Conservation (phyloP, 2,329 filamentous ascomycete genomes). For the Calonectria crousiana region DNA sequence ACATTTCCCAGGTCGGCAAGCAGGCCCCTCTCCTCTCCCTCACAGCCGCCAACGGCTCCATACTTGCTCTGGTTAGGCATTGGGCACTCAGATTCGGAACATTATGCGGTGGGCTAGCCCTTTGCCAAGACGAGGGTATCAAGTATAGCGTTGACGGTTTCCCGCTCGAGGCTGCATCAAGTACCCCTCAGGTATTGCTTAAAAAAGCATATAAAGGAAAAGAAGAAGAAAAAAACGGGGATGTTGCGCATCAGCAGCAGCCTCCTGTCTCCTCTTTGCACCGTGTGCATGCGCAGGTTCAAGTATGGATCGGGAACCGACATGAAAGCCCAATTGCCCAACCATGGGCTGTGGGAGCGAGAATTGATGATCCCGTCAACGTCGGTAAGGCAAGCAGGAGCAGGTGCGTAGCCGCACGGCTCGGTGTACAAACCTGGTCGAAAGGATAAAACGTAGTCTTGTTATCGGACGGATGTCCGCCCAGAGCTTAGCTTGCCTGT, state of each 20-base stretch:
- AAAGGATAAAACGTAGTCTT: conserved; percentile 4
- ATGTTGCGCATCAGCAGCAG: neutral
- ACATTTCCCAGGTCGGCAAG: neutral
- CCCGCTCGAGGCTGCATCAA: conserved; percentile 15
- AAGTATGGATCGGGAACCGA: neutral
- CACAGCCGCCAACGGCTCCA: conserved; percentile 11
- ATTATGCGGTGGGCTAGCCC: conserved; percentile 40
- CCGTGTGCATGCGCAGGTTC: neutral
- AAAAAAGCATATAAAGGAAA: neutral
- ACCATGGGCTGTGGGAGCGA: neutral
- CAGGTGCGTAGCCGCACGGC: neutral
- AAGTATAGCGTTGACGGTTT: conserved; percentile 27
- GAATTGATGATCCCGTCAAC: neutral
- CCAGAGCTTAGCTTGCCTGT: conserved; percentile 9
- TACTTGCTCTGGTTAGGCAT: conserved; percentile 29
- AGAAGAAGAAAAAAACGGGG: neutral
- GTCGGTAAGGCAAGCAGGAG: conserved; percentile 2
- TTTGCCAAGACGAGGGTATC: conserved; percentile 34
- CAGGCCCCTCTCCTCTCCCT: neutral
- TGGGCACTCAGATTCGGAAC: conserved; percentile 40
- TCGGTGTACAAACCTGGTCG: conserved; percentile 8
- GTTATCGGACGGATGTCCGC: conserved; percentile 17
- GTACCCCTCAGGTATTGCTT: neutral
- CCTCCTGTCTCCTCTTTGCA: neutral
- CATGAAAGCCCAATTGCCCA: neutral